Evolutionary conservation across 2,329 filamentous ascomycete genomes (phyloP).

Genomic region (Clonostachys byssicola): DNA sequence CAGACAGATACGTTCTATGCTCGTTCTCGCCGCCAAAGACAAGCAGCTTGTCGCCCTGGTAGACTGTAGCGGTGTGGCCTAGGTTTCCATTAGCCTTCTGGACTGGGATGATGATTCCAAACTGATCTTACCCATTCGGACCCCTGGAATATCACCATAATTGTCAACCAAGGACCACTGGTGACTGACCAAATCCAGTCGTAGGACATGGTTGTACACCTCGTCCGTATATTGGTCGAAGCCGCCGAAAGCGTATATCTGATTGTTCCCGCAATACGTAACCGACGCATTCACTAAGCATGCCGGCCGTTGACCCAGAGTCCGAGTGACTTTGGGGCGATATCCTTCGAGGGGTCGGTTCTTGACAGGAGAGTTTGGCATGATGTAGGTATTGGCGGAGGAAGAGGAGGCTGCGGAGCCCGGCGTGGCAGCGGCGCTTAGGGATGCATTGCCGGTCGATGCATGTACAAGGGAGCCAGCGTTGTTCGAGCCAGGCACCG

Average conservation of each 20-base stretch:
- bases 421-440: not conserved
- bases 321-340: slow-evolving; percentile 77
- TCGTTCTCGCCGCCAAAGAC: slow-evolving; percentile 99
- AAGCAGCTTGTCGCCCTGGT: slow-evolving; percentile 90
- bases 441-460: not conserved
- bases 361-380: slow-evolving; percentile 80
- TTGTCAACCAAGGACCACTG: slow-evolving; percentile 98
- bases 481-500: not conserved
- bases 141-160: slow-evolving; percentile 95
- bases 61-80: slow-evolving; percentile 94
- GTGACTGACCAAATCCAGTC: slow-evolving; percentile 78
- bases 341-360: slow-evolving; percentile 68
- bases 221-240: slow-evolving; percentile 99
- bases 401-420: slow-evolving; percentile 24
- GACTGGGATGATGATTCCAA: not conserved
- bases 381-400: slow-evolving; percentile 80
- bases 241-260: slow-evolving; percentile 96
- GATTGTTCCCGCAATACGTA: slow-evolving; percentile 96
- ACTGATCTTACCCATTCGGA: slow-evolving; percentile 78
- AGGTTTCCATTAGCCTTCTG: not conserved
- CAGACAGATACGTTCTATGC: slow-evolving; percentile 89
- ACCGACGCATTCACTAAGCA: slow-evolving; percentile 97
- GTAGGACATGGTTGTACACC: slow-evolving; percentile 96
- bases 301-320: slow-evolving; percentile 76
- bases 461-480: not conserved